These are phyloP conservation scores for Xylaria venustula DNA, from an alignment of 495 filamentous ascomycete genomes.

Conservation along the genomic window DNA sequence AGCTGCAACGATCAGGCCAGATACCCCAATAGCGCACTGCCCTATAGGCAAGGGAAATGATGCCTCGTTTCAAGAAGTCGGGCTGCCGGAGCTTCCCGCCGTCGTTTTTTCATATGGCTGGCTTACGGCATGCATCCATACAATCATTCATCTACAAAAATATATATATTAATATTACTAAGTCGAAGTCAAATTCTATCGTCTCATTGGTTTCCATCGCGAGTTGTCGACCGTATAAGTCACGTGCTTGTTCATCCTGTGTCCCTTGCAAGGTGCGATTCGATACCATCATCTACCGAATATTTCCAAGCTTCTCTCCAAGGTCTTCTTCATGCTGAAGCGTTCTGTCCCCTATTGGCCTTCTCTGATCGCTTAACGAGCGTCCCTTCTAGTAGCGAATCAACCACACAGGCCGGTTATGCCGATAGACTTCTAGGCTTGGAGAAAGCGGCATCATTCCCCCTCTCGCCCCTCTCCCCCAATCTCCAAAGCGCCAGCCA, in stretches of 20 bases:
- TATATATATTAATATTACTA: neutral
- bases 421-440: slow-evolving; percentile 3
- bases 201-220: neutral
- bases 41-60: neutral
- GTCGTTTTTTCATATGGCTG: neutral
- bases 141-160: neutral
- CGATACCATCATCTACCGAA: neutral
- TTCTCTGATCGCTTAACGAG: neutral
- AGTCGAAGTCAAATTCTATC: no score
- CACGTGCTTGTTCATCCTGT: neutral
- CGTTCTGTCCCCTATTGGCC: neutral
- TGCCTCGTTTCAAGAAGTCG: neutral
- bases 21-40: neutral
- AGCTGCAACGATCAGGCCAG: neutral
- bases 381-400: neutral
- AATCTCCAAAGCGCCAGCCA: neutral
- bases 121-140: neutral
- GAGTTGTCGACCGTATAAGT: neutral
- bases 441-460: neutral
- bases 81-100: neutral
- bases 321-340: neutral
- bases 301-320: neutral
- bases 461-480: neutral
- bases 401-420: neutral
- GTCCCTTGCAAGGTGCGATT: neutral